Percentiles rank a stretch among this genome's conserved stretches.
phyloP scores from a whole-genome alignment of 768 basidiomycete species.

The Asterophora parasitica region DNA sequence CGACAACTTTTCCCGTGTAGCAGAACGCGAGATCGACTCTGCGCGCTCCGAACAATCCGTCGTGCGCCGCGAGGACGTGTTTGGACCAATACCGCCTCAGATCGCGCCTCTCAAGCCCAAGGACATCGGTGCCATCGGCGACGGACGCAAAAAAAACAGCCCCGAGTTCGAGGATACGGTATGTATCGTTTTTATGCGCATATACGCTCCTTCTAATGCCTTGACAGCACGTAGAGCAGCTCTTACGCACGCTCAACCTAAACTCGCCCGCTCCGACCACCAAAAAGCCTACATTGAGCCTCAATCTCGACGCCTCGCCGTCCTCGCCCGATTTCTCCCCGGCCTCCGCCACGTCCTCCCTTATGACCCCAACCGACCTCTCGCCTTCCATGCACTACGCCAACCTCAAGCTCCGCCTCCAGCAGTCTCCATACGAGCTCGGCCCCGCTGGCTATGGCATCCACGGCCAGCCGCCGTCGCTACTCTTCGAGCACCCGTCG shows the following conservation, averaged over 20 bases:
- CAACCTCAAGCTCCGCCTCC: conserved; percentile 37
- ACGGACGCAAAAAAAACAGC: conserved; percentile 63
- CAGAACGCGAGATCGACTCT: conserved; percentile 35
- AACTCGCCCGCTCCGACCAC: conserved; percentile 62
- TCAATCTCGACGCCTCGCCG: conserved; percentile 43
- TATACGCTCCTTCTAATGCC: conserved; percentile 4
- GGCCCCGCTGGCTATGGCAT: conserved; percentile 26
- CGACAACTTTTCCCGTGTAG: conserved; percentile 53
- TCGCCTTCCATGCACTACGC: conserved; percentile 57
- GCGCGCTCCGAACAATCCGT: conserved; percentile 13
- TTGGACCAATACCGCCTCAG: conserved; percentile 47
- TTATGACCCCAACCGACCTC: conserved; percentile 71
- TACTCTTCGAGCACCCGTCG: conserved; percentile 34
- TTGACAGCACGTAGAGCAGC: conserved; percentile 70
- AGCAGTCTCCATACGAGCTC: conserved; percentile 43
- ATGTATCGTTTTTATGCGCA: neutral
- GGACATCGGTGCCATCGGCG: conserved; percentile 74
- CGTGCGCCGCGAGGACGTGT: conserved; percentile 57
- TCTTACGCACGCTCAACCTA: conserved; percentile 74
- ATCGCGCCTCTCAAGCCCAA: conserved; percentile 22
- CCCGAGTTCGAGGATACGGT: conserved; percentile 40
- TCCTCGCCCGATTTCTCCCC: conserved; percentile 71
- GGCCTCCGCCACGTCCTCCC: conserved; percentile 62
- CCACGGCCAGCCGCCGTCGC: conserved; percentile 26
- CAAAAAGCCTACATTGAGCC: conserved; percentile 38